phyloP scores from a whole-genome alignment of 345 rosid species.

The Erysimum cheiranthoides region DNA sequence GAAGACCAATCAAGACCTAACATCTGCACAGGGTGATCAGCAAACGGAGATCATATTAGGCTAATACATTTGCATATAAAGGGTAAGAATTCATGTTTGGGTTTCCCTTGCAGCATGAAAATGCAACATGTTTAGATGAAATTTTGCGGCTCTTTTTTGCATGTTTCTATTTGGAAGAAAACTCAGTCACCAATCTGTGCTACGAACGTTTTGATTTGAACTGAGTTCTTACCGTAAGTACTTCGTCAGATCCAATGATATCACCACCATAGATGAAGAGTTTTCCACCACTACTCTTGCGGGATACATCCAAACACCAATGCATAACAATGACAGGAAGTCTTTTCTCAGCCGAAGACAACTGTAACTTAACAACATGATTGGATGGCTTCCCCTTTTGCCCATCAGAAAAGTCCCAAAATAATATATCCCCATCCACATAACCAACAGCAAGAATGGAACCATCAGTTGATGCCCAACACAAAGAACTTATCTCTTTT shows the following conservation, averaged over 20 bases:
- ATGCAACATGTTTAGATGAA: constrained; percentile 32
- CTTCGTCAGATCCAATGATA: constrained; percentile 85
- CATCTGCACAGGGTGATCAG: constrained; percentile 55
- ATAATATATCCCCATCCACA: constrained; percentile 84
- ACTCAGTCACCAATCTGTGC: constrained; percentile 31
- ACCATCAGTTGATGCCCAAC: constrained; percentile 88
- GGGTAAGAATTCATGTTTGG: constrained; percentile 25
- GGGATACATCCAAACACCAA: constrained; percentile 62
- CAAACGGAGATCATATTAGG: constrained; percentile 33
- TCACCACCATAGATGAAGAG: constrained; percentile 89
- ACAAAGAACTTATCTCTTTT: constrained; percentile 84
- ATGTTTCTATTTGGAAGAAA: constrained; percentile 27
- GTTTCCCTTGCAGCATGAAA: constrained; percentile 31
- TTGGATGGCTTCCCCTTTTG: constrained; percentile 52
- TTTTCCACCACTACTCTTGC: constrained; percentile 58
- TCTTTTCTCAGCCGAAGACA: constrained; percentile 74
- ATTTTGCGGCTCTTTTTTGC: neutral
- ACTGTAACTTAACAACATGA: constrained; percentile 68
- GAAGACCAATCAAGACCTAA: constrained; percentile 77
- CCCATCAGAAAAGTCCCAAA: constrained; percentile 68
- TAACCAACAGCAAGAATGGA: constrained; percentile 89
- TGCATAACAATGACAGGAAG: constrained; percentile 80
- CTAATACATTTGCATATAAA: constrained; percentile 25
- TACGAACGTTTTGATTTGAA: constrained; percentile 22
- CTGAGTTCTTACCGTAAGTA: constrained; percentile 63